Evolutionary conservation across 805 yeast genomes (phyloP), one percentile per base, ranked within the genome.

Genomic region (Candida patagonica): DNA sequence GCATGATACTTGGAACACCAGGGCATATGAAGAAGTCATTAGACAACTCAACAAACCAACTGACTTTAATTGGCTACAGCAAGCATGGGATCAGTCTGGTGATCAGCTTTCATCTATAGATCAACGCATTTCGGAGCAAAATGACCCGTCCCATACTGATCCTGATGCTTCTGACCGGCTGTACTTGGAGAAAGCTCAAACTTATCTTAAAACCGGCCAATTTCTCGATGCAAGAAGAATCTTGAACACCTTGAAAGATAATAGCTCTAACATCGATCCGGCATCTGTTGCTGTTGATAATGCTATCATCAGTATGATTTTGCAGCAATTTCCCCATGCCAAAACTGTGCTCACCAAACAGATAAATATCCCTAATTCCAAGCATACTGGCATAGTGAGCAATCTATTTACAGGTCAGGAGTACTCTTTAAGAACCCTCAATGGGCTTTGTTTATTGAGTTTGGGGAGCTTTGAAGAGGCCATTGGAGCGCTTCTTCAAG

Each of bases 381-480:
- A 31, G 13, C 16, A 31, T 23, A 24, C 26, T 13, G 24, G 16
- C 12, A 10, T 22, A 17, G 20, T 6, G 4, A 26, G 34, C 15
- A 7, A 17, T 13, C 27, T 27, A 4, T 22, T 27, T 10, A 9
- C 13, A 5, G 34, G 27, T 7, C 19, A 26, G 12, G 12, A 23
- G 8, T 24, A 31, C 19, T 13, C 26, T 13, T 13, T 30, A 7
- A n/a, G 37, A 16, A 7, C 24, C 15, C 17, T 30, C 15, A 16
- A 24, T 24, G 41, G 30, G 13, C 15, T 38, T n/a, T 34, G 37
- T 3, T 17, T 26, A 23, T 12, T 38, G 30, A n/a, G n/a, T 17
- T n/a, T 38, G 24, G 41, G 36, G 20, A 27, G 31, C 30, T 38
- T 13, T 17, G 41, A 38, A 30, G 41, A 38, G 15, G 41, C 41